Base-by-base conservation (phyloP, 768 basidiomycete species). In the Russula ochroleuca region DNA sequence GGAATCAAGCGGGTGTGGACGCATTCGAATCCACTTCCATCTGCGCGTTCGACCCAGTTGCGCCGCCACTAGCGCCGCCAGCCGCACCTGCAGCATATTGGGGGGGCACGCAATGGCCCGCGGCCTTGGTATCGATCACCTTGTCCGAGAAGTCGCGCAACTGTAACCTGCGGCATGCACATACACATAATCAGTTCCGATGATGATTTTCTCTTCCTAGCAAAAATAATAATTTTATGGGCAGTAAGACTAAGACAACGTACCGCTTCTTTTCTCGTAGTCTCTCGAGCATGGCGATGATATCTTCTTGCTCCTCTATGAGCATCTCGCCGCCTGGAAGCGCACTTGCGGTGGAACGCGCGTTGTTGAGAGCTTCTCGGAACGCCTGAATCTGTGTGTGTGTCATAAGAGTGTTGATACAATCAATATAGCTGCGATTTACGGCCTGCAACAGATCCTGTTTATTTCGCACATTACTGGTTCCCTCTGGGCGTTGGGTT, bases 1-100 rank as follows among this genome's bases (percentile, higher is more conserved):
- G 1, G 14, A 5, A 28, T 40, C 54, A 73, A 6, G 73, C 67
- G 2, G 88, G 88, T 4, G 88, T 90, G 4, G 88, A 89, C 31
- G 88, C 88, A 62, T 83, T 85, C 15, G 88, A 90, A 70, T 90
- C 88, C 43, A 90, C 73, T 67, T 89, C 88, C 81, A 88, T 87
- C 65, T 77, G 79, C 5, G 69, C 50, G 25, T 78, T 75, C 14
- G 65, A 15, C 67, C 69, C 28, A 69, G 33, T 51, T n/a, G 31
- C 31, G 15, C 51, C 51, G 33, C 35, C 28, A 1, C 33, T 25
- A 47, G 13, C 21, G 10, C 25, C 38, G 1, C 49, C 50, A 11
- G 1, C 31, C 1, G 13, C 41, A 25, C 33, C 14, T 0, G 43
- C 43, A 38, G 43, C 43, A 40, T 62, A 60, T 43, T 51, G 58